These are phyloP conservation scores for Quercus cerris DNA, from an alignment of 306 rosid genomes.

Conservation along the genomic window DNA sequence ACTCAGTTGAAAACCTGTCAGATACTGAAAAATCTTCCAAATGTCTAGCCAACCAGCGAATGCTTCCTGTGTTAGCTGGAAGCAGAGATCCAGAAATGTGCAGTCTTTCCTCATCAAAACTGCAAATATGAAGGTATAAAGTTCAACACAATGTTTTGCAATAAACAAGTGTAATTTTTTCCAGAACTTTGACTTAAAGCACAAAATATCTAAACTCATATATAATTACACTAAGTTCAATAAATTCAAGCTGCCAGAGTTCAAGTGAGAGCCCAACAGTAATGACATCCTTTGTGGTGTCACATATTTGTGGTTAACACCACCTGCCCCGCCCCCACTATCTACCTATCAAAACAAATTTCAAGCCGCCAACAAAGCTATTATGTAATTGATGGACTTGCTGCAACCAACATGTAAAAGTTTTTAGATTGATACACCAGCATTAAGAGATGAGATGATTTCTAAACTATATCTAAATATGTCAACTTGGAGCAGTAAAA, in stretches of 20 bases:
- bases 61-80: constrained; percentile 70
- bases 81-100: constrained; percentile 66
- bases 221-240: neutral
- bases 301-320: too few relatives aligned
- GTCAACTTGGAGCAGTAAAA: neutral
- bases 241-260: neutral
- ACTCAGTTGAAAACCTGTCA: constrained; percentile 40
- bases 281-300: too few relatives aligned
- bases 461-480: neutral
- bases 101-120: constrained; percentile 75
- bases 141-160: neutral
- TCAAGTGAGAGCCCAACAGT: too few relatives aligned
- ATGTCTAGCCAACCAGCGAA: constrained; percentile 62
- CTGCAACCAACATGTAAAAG: neutral
- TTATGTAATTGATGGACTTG: neutral
- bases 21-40: constrained; percentile 32
- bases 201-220: neutral
- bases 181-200: neutral
- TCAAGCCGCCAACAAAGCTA: neutral
- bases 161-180: neutral
- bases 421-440: neutral
- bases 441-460: neutral
- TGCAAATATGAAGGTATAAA: constrained; percentile 34
- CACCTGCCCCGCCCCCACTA: too few relatives aligned
- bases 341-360: too few relatives aligned